A percentile compares a stretch with the other conserved stretches of the same genome.
phyloP scores from a whole-genome alignment of 2,329 filamentous ascomycete genomes.

The Proliferodiscus dingleyae region DNA sequence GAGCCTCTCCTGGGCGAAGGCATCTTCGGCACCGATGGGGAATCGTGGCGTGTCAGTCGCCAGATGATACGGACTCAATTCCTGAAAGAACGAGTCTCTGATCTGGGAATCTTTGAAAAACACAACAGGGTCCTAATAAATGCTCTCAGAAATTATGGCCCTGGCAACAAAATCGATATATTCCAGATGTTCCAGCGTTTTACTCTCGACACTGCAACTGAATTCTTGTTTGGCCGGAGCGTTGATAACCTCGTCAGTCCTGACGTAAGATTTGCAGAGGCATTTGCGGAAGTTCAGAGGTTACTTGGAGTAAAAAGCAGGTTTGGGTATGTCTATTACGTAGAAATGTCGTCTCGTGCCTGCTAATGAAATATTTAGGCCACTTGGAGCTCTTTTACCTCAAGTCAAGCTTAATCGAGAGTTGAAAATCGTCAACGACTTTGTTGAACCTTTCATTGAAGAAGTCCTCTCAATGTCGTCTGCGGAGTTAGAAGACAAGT shows the following conservation, averaged over 20 bases:
- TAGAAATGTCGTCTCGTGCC: not conserved
- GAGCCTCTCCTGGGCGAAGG: not conserved
- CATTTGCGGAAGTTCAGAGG: not conserved
- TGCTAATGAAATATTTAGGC: not conserved
- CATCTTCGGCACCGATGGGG: constrained; percentile 1
- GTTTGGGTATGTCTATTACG: not conserved
- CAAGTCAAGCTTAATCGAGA: not conserved
- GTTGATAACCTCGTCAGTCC: not conserved
- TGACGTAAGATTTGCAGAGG: not conserved
- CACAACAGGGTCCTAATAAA: not conserved
- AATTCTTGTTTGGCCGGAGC: constrained; percentile 1
- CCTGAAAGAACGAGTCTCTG: not conserved
- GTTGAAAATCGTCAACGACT: constrained; percentile 62
- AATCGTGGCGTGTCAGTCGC: not conserved
- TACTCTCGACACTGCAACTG: not conserved
- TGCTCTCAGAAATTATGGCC: not conserved
- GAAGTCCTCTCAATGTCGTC: constrained; percentile 61
- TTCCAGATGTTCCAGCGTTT: not conserved
- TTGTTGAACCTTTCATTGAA: constrained; percentile 73
- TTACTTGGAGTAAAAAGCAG: not conserved
- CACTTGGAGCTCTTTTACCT: not conserved
- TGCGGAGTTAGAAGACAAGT: constrained; percentile 66
- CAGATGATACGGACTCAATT: not conserved
- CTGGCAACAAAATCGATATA: not conserved
- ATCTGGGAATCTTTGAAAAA: constrained; percentile 1